Conservation (phyloP, 2,329 filamentous ascomycete genomes). For the Monosporascus sp. region DNA sequence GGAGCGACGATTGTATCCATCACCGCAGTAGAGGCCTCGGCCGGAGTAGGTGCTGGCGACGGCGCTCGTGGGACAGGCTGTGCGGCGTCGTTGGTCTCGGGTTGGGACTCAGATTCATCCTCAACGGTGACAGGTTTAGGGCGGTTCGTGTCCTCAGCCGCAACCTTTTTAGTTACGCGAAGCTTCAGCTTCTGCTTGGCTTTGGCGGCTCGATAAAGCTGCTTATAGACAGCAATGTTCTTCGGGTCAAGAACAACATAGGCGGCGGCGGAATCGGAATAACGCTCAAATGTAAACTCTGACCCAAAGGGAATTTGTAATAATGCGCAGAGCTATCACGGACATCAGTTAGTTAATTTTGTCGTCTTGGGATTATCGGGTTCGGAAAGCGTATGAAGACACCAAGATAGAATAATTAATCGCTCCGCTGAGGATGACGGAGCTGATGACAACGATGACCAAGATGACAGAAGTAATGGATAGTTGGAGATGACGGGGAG, state of each 20-base stretch:
- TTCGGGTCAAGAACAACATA: slow-evolving; percentile 74
- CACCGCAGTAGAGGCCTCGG: slow-evolving; percentile 4
- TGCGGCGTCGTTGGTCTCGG: slow-evolving; percentile 5
- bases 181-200: slow-evolving; percentile 97
- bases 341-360: background rate
- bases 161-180: slow-evolving; percentile 51
- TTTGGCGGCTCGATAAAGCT: slow-evolving; percentile 92
- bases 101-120: slow-evolving; percentile 35
- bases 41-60: background rate
- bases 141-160: slow-evolving; percentile 26
- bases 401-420: background rate
- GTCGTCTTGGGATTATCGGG: no score
- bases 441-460: slow-evolving; percentile 53
- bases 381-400: background rate
- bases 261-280: slow-evolving; percentile 82
- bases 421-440: slow-evolving; percentile 34
- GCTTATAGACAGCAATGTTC: slow-evolving; percentile 87
- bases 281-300: slow-evolving; percentile 75
- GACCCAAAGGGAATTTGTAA: slow-evolving; percentile 60
- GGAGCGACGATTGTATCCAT: slow-evolving; percentile 20
- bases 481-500: slow-evolving; percentile 5
- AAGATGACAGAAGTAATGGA: slow-evolving; percentile 43
- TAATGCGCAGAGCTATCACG: slow-evolving; percentile 58
- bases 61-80: slow-evolving; percentile 1
- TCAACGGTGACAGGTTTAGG: slow-evolving; percentile 45